Conservation (phyloP, 2,329 filamentous ascomycete genomes). For the Fusarium sp. region DNA sequence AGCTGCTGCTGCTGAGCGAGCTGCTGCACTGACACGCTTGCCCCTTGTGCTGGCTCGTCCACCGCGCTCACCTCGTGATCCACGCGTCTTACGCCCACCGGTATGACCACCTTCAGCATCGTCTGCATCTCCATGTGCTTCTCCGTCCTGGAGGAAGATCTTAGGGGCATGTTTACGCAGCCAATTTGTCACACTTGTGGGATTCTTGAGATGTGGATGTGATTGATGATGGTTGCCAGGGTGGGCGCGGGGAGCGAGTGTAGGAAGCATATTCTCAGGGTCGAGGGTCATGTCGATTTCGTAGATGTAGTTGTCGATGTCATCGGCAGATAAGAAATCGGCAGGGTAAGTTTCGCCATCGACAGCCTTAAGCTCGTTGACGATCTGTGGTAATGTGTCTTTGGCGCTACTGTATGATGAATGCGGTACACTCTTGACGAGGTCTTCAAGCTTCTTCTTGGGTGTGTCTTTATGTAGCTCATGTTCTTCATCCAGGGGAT, state of each 20-base stretch:
- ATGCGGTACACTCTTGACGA: constrained; percentile 64
- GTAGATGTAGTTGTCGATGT: constrained; percentile 78
- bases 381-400: constrained; percentile 68
- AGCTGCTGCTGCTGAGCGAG: constrained; percentile 34
- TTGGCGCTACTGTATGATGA: constrained; percentile 62
- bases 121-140: constrained; percentile 51
- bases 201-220: constrained; percentile 68
- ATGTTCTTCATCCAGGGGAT: constrained; percentile 47
- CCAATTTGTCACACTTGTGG: constrained; percentile 96
- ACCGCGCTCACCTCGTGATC: constrained; percentile 47
- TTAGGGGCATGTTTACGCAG: constrained; percentile 85
- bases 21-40: constrained; percentile 47
- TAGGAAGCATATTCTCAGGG: constrained; percentile 54
- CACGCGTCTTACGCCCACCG: constrained; percentile 49
- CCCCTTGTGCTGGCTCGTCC: constrained; percentile 53
- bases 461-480: constrained; percentile 54
- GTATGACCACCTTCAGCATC: constrained; percentile 45
- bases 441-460: constrained; percentile 59
- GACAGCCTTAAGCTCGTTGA: constrained; percentile 59
- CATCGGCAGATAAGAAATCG: constrained; percentile 73
- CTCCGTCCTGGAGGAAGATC: constrained; percentile 81
- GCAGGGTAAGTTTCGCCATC: constrained; percentile 66
- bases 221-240: constrained; percentile 49
- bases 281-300: constrained; percentile 66
- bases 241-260: constrained; percentile 61